A percentile compares a stretch with the other conserved stretches of the same genome.
Conservation (phyloP, 495 filamentous ascomycete species). For the Cercophora samala region DNA sequence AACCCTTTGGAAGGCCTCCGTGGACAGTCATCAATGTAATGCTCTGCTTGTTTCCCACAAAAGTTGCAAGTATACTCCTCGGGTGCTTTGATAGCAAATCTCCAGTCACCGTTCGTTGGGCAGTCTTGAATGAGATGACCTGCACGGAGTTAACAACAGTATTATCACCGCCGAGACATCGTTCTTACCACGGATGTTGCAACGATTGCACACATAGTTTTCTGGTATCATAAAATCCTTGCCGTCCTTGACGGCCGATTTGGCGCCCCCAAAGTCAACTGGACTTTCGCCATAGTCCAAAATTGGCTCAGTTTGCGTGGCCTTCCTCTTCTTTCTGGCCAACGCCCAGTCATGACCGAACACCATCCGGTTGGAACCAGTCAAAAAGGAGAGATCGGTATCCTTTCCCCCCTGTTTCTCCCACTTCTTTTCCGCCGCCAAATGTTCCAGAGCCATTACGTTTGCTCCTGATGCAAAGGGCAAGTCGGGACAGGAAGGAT, state of each 20-base stretch:
- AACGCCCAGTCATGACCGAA: neutral
- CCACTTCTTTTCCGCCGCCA: neutral
- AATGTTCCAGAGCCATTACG: neutral
- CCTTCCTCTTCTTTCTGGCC: neutral
- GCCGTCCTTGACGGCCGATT: too few relatives aligned
- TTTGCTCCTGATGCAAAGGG: neutral
- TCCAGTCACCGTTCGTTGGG: slow-evolving; percentile 28
- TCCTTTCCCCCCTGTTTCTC: neutral
- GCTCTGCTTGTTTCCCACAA: slow-evolving; percentile 24
- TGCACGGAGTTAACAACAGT: slow-evolving; percentile 12
- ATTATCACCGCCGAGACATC: neutral
- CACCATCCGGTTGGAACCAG: slow-evolving; percentile 24
- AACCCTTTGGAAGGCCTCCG: neutral
- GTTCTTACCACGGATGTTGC: neutral
- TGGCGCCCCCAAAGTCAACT: too few relatives aligned
- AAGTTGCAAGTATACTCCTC: slow-evolving; percentile 35
- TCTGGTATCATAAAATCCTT: neutral
- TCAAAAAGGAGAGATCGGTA: slow-evolving; percentile 18
- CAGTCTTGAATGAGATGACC: slow-evolving; percentile 42
- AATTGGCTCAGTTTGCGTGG: neutral
- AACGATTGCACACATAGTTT: neutral
- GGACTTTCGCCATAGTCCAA: neutral
- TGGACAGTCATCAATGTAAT: neutral
- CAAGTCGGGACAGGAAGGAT: neutral
- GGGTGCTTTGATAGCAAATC: slow-evolving; percentile 30